Base-by-base conservation (phyloP, 441 rosid species). In the Viola pubescens region DNA sequence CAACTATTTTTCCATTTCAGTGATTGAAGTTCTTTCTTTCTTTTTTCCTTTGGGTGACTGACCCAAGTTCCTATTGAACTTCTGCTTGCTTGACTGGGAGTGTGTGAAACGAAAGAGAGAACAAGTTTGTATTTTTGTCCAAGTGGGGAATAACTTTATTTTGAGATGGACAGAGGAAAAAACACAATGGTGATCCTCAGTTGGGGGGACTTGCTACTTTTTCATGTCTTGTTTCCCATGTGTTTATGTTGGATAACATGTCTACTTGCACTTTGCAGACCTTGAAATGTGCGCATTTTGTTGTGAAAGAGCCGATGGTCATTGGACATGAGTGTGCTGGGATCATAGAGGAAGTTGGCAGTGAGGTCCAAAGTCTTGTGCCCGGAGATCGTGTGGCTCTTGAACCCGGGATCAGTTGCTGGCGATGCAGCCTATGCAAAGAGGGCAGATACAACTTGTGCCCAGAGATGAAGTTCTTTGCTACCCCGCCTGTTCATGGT, bases 301-400 rank as follows among this genome's bases (percentile, higher is more conserved):
- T 82, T 4, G 90, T 88, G 66, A 81, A 86, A 78, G 84, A 88
- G 72, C 95, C 94, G 0, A 86, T 88, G 94, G 91, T 88, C 57
- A 83, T 86, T 3, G 94, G 97, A 42, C 97, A 84, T 69, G 97
- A 91, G 69, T 81, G 91, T 66, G 90, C 92, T 61, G 96, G 96
- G 63, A 64, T 86, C 76, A 62, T 91, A 63, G 88, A 84, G 62
- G 84, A 81, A 64, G 79, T 84, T 13, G 97, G 96, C 54, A 78
- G 78, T 60, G 86, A 79, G 67, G 90, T 86, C 52, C 81, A 78
- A 48, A 70, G 72, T 51, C 70, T 86, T 42, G 81, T 76, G 13
- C 64, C 75, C 0, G 91, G 88, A 66, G 97, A 91, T 61, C 75
- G 81, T 13, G 96, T 88, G 41, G 96, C 89, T 10, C 68, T 88